phyloP scores from a whole-genome alignment of 306 rosid genomes.

The Vicia sativa region DNA sequence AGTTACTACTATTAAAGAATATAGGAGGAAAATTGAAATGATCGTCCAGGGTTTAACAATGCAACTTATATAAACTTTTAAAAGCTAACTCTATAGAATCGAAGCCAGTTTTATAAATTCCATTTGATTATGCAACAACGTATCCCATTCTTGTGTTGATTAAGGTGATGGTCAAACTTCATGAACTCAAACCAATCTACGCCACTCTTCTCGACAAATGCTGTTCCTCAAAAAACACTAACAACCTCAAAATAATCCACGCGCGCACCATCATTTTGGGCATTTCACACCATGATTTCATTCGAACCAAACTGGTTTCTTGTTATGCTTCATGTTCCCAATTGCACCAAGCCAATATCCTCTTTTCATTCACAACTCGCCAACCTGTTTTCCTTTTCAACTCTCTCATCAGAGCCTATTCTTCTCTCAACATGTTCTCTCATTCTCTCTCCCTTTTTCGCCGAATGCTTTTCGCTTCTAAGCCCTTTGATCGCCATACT shows the following conservation, averaged over 20 bases:
- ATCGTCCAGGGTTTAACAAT: no score
- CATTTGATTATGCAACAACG: no score
- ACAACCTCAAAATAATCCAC: constrained; percentile 53
- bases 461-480: constrained; percentile 42
- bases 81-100: no score
- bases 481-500: constrained; percentile 54
- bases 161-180: constrained; percentile 23
- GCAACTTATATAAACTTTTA: no score
- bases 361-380: constrained; percentile 64
- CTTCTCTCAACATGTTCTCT: constrained; percentile 52
- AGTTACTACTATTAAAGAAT: no score
- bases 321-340: constrained; percentile 66
- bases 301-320: constrained; percentile 58
- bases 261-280: constrained; percentile 44
- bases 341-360: constrained; percentile 49
- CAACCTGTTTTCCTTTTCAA: constrained; percentile 69
- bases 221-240: constrained; percentile 47
- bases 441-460: constrained; percentile 59
- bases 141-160: no score
- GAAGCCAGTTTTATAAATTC: no score
- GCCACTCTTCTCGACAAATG: constrained; percentile 54
- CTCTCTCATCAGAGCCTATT: constrained; percentile 61
- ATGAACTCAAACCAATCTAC: constrained; percentile 40
- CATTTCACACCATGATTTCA: constrained; percentile 56
- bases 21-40: no score